These are phyloP conservation scores for Botryotinia globosa DNA, from an alignment of 2,329 filamentous ascomycete genomes.

Conservation along the genomic window DNA sequence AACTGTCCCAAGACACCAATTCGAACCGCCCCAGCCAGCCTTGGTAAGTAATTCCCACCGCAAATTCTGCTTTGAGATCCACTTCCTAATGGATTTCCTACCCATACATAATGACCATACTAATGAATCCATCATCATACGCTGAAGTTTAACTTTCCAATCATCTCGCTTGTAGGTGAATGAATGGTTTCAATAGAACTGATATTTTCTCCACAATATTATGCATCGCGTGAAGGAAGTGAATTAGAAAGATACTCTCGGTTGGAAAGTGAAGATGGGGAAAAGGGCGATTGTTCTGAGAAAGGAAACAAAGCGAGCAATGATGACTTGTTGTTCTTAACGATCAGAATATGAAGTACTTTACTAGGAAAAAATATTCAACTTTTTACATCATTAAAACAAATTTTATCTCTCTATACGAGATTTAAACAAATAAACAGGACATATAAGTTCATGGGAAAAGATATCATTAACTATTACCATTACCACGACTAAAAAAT, in stretches of 20 bases:
- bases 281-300: not conserved
- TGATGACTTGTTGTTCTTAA: not conserved
- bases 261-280: not conserved
- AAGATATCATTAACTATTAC: not conserved
- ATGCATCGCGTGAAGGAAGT: not conserved
- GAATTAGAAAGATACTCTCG: not conserved
- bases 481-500: not conserved
- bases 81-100: not conserved
- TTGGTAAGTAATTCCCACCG: not conserved
- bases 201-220: rapidly evolving
- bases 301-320: not conserved
- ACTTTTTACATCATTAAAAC: not conserved
- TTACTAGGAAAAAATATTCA: not conserved
- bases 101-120: not conserved
- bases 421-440: rapidly evolving
- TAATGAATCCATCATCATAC: not conserved
- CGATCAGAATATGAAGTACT: not conserved
- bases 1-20: not conserved
- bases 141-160: not conserved
- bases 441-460: too few relatives aligned
- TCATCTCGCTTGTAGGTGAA: not conserved
- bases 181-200: not conserved
- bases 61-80: not conserved
- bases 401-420: not conserved
- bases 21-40: not conserved